phyloP scores from a whole-genome alignment of 108 stramenopile genomes.

The Mayamaea pseudoterrestris region DNA sequence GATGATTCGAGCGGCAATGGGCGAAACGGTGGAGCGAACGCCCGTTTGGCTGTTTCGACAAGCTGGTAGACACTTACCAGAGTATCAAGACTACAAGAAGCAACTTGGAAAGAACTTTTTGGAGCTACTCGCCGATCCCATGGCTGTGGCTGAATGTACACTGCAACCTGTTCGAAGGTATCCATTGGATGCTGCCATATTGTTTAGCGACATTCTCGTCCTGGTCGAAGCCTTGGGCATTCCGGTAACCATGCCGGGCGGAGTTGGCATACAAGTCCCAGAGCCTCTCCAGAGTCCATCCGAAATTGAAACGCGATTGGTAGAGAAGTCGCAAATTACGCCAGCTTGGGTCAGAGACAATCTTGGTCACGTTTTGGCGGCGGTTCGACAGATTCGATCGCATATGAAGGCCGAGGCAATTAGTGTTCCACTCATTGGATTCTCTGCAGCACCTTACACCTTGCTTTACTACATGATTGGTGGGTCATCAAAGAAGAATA shows the following conservation, averaged over 20 bases:
- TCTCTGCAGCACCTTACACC: conserved; percentile 93
- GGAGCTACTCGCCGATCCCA: conserved; percentile 74
- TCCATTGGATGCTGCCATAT: conserved; percentile 87
- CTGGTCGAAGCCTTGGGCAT: conserved; percentile 81
- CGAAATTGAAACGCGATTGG: conserved; percentile 68
- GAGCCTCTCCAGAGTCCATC: conserved; percentile 62
- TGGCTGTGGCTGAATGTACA: conserved; percentile 91
- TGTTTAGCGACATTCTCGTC: conserved; percentile 94
- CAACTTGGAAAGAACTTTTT: conserved; percentile 79
- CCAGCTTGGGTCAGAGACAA: conserved; percentile 56
- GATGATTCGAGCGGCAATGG: conserved; percentile 74
- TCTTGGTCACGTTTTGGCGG: conserved; percentile 79
- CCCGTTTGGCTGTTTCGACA: conserved; percentile 95
- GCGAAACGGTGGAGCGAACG: conserved; percentile 56
- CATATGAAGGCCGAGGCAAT: conserved; percentile 73
- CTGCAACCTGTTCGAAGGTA: conserved; percentile 89
- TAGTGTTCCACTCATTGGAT: conserved; percentile 85
- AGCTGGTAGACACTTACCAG: conserved; percentile 90
- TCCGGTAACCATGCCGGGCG: conserved; percentile 91
- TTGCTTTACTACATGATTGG: conserved; percentile 95
- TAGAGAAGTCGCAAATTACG: conserved; percentile 35
- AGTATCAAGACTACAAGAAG: conserved; percentile 82
- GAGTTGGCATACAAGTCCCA: conserved; percentile 86
- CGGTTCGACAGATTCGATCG: conserved; percentile 55
- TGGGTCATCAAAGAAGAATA: conserved; percentile 85